Evolutionary conservation across 1,139 yeast genomes (phyloP), one percentile per base, ranked within the genome.

Genomic region (Debaryomycetaceae sp.): DNA sequence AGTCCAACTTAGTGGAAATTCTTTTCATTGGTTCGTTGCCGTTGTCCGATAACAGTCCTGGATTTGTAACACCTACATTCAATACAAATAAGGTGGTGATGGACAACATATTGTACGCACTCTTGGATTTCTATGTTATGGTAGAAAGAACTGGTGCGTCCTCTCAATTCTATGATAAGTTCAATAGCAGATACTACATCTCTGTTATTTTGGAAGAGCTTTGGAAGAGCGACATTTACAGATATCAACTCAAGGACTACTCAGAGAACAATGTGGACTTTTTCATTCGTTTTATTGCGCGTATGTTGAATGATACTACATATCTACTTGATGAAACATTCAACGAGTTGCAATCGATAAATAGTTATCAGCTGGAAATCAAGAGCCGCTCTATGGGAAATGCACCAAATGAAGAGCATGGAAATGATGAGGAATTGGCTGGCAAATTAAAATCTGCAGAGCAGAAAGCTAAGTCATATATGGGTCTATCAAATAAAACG

Each of bases 121-220:
- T 93, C 48, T 76, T 93, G 66, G 95, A 89, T 58, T 87, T 90
- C 53, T 93, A 93, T 62, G 96, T 93, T 37, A 90, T 88, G 76
- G 93, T 91, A 45, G 99, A 93, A 62, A 89, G 88, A 59, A 95
- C 99, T 0, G 99, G 99, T 6, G 87, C 97, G 3, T 84, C 95
- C 5, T 84, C 96, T 0, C 99, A 93, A 65, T 93, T 93, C 62
- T 93, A 93, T 63, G 99, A 93, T 66, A 93, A 93, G 64, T 93
- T 95, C 69, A 91, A 89, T 64, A 81, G 89, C 41, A 78, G 99
- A 62, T 93, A 83, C 63, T 86, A 89, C 60, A 88, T 91, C 39
- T 85, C 97, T 1, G 81, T 81, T 42, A 85, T 95, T 38, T 69
- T 95, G 57, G 93, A 88, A 61, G 83, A 84, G 53, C 71, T 93